These are phyloP conservation scores for Hamigera avellanea DNA, from an alignment of 495 filamentous ascomycete species.

Conservation along the genomic window DNA sequence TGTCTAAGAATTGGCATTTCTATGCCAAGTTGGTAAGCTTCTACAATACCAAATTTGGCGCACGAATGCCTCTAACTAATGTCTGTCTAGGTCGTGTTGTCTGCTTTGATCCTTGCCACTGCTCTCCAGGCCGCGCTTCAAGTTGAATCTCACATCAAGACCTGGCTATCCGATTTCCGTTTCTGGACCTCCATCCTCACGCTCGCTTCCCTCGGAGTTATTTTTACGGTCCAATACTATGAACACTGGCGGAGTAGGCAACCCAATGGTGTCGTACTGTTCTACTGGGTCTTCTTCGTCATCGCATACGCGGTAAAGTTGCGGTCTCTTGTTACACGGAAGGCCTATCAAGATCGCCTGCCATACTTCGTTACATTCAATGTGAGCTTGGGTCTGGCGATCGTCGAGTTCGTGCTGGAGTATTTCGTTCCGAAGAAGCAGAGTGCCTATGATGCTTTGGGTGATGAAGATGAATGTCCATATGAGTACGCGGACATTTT, in stretches of 20 bases:
- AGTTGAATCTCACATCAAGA: conserved; percentile 53
- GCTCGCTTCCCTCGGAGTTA: conserved; percentile 65
- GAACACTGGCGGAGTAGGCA: conserved; percentile 84
- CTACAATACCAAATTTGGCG: not conserved
- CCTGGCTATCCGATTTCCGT: conserved; percentile 73
- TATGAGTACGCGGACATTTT: conserved; percentile 91
- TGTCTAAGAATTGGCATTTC: conserved; percentile 89
- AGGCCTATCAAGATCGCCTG: conserved; percentile 49
- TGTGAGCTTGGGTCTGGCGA: conserved; percentile 58
- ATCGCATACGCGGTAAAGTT: conserved; percentile 76
- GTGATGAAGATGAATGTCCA: conserved; percentile 88
- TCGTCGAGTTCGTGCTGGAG: conserved; percentile 71
- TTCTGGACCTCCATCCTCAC: conserved; percentile 81
- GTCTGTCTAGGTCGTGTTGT: conserved; percentile 53
- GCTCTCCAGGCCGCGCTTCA: conserved; percentile 67
- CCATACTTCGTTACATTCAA: conserved; percentile 74
- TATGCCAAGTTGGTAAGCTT: conserved; percentile 68
- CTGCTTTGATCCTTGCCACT: conserved; percentile 53
- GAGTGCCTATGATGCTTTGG: conserved; percentile 70
- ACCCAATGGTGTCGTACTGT: conserved; percentile 84
- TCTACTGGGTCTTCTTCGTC: conserved; percentile 91
- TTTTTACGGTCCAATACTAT: conserved; percentile 80
- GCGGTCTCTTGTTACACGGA: conserved; percentile 71
- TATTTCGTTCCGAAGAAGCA: conserved; percentile 85
- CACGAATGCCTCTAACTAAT: conserved; percentile 6